phyloP scores from a whole-genome alignment of 164 flowering plant species.

The Akebia trifoliata region DNA sequence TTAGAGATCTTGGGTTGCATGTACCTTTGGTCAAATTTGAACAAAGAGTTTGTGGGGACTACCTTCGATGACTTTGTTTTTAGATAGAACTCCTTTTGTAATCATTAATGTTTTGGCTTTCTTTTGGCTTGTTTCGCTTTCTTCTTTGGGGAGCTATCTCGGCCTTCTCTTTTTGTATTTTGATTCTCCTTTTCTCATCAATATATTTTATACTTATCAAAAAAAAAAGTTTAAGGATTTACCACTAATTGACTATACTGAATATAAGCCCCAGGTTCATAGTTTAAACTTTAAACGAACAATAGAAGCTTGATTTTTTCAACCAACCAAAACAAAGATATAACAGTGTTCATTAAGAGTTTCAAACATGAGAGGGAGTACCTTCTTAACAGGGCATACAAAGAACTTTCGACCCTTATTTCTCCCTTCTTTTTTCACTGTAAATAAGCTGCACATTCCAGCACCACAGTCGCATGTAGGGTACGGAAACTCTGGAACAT shows the following conservation, averaged over 20 bases:
- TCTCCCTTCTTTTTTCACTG: slow-evolving; percentile 3
- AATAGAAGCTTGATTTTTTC: neutral
- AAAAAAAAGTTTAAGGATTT: neutral
- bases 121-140: too few relatives aligned
- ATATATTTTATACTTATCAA: too few relatives aligned
- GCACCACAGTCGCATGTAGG: slow-evolving; percentile 34
- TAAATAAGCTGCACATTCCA: slow-evolving; percentile 22
- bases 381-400: slow-evolving; percentile 39
- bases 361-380: slow-evolving; percentile 7
- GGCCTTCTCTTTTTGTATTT: too few relatives aligned
- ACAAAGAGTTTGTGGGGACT: too few relatives aligned
- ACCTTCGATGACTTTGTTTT: too few relatives aligned
- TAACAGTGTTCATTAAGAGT: neutral
- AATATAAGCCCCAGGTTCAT: too few relatives aligned
- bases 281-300: neutral
- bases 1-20: too few relatives aligned
- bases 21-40: too few relatives aligned
- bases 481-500: slow-evolving; percentile 1
- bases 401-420: slow-evolving; percentile 29
- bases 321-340: neutral
- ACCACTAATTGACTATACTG: neutral
- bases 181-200: too few relatives aligned
- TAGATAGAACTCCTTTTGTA: too few relatives aligned
- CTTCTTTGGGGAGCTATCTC: too few relatives aligned
- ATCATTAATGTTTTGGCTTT: too few relatives aligned